phyloP scores from a whole-genome alignment of 2,329 filamentous ascomycete genomes.

The Hirsutella rhossiliensis region DNA sequence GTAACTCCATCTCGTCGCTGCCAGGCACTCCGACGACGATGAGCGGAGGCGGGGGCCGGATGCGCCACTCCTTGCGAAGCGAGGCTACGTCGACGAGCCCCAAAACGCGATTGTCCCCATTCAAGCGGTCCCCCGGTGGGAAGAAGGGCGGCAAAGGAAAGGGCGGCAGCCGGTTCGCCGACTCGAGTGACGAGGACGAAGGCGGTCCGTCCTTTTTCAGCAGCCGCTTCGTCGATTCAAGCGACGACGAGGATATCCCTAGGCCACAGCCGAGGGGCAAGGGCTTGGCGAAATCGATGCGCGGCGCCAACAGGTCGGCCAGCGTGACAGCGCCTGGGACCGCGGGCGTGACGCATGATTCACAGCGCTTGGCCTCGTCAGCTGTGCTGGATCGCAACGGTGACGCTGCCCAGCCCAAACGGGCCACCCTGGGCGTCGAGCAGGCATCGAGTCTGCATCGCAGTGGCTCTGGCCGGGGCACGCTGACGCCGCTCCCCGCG shows the following conservation, averaged over 20 bases:
- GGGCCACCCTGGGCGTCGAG: conserved; percentile 5
- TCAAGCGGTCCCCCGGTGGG: conserved; percentile 22
- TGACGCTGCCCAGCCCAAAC: conserved; percentile 18
- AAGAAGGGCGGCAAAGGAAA: conserved; percentile 26
- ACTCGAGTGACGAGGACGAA: conserved; percentile 50
- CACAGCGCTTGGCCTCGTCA: too few relatives aligned
- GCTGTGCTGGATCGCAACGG: conserved; percentile 24
- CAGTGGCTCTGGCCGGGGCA: conserved; percentile 29
- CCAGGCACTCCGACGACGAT: conserved; percentile 18
- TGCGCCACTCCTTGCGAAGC: conserved; percentile 33
- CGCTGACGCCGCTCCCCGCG: conserved; percentile 7
- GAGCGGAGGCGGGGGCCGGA: conserved; percentile 16
- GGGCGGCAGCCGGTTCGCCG: conserved; percentile 40
- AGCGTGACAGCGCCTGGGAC: too few relatives aligned
- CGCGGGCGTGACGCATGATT: too few relatives aligned
- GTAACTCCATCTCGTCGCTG: conserved; percentile 25
- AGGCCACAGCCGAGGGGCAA: conserved; percentile 10
- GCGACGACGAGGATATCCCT: conserved; percentile 9
- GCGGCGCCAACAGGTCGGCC: conserved; percentile 7
- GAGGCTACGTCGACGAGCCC: conserved; percentile 17
- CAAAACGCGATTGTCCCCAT: conserved; percentile 28
- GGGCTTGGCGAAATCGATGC: conserved; percentile 24
- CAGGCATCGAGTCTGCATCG: conserved; percentile 20
- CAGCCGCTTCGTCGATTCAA: conserved; percentile 44
- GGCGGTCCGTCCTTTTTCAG: conserved; percentile 24